A percentile compares a stretch with the other conserved stretches of the same genome.
phyloP scores from a whole-genome alignment of 164 flowering plant genomes.

The Paratinospora sagittata region DNA sequence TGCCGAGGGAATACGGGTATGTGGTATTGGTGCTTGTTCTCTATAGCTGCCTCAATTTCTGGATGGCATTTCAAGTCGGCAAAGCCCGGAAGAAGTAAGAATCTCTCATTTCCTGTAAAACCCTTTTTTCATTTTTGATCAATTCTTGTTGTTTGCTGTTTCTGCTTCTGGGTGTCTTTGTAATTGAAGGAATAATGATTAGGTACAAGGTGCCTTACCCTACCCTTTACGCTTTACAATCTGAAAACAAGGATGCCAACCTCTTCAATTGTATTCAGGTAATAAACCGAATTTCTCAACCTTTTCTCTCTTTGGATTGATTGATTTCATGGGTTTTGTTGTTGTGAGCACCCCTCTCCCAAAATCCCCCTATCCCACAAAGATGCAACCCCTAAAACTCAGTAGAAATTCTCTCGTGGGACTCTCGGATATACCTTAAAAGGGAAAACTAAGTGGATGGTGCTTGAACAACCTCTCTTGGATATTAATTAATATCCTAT shows the following conservation, averaged over 20 bases:
- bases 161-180: not conserved
- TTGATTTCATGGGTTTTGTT: not conserved
- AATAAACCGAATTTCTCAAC: not conserved
- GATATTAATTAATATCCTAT: too few relatives aligned
- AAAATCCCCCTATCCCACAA: too few relatives aligned
- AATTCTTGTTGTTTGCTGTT: not conserved
- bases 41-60: conserved; percentile 63
- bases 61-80: conserved; percentile 72
- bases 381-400: too few relatives aligned
- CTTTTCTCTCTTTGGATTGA: not conserved
- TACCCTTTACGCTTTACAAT: conserved; percentile 60
- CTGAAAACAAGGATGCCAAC: conserved; percentile 91
- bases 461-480: too few relatives aligned
- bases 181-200: conserved; percentile 2
- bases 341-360: too few relatives aligned
- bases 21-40: conserved; percentile 58
- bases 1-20: conserved; percentile 69
- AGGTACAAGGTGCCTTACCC: conserved; percentile 83
- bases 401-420: too few relatives aligned
- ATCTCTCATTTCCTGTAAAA: not conserved
- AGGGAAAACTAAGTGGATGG: too few relatives aligned
- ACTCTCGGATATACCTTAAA: too few relatives aligned
- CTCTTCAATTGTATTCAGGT: conserved; percentile 93
- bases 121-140: not conserved
- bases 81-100: conserved; percentile 64